Conservation (phyloP, 441 rosid species). For the Euphorbia schlechtendalii region DNA sequence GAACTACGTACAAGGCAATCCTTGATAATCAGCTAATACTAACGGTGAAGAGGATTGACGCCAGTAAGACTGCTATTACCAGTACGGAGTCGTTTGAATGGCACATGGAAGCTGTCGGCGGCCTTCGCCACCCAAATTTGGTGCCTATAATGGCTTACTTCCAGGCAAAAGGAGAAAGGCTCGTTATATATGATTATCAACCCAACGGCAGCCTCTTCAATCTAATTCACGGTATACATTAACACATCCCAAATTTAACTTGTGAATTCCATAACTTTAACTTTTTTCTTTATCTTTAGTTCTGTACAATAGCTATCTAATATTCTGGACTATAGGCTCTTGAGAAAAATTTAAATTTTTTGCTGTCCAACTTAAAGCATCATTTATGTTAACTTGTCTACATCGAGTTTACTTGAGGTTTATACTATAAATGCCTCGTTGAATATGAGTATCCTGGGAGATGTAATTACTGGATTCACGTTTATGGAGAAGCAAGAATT, state of each 20-base stretch:
- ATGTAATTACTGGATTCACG: not conserved
- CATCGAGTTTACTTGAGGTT: not conserved
- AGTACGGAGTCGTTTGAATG: constrained; percentile 54
- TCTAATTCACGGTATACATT: constrained; percentile 60
- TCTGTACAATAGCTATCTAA: too few relatives aligned
- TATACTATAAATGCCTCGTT: too few relatives aligned
- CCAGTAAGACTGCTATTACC: constrained; percentile 48
- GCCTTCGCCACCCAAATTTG: constrained; percentile 72
- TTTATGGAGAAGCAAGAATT: not conserved
- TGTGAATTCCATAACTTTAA: not conserved
- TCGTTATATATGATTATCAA: constrained; percentile 68
- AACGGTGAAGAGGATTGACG: constrained; percentile 76
- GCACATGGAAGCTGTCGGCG: constrained; percentile 83
- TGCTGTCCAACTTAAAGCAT: not conserved
- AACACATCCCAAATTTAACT: not conserved
- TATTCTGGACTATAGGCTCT: not conserved
- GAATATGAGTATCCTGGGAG: too few relatives aligned
- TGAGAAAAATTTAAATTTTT: not conserved
- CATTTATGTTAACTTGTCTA: not conserved
- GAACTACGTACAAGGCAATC: constrained; percentile 84
- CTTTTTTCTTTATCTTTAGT: not conserved
- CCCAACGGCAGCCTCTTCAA: constrained; percentile 87
- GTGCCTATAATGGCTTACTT: constrained; percentile 72
- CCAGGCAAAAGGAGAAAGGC: constrained; percentile 75
- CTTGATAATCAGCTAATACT: constrained; percentile 77